Evolutionary conservation across 257 asterid species (phyloP), one percentile per base, ranked within the genome.

Genomic region (Salvia miltiorrhiza): DNA sequence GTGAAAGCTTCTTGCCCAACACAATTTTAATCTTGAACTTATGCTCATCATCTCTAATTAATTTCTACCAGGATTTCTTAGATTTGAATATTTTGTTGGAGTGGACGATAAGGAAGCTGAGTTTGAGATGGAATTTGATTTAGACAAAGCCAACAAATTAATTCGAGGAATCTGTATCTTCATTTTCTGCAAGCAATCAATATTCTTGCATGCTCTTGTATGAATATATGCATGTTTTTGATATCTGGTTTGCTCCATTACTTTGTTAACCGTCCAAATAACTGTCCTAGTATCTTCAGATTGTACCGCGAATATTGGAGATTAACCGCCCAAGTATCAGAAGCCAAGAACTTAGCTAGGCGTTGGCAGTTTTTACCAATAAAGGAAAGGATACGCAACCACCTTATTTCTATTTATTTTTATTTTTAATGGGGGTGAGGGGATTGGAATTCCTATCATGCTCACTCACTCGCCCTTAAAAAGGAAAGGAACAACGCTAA

Each of bases 91-190:
- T 49, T 30, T 30, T 19, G 61, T 69, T 80, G 73, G 59, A 82
- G 87, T 84, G 43, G 24, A 60, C 69, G 71, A 53, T 21, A 80
- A 80, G 95, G 7, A 78, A 88, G 65, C 81, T 75, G n/a, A 53
- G 71, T 48, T 72, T 74, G 61, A 66, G n/a, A n/a, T n/a, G n/a
- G 72, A 70, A 72, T 47, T 49, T 73, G 30, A 54, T 16, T 41
- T 54, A 40, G 23, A 55, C 70, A 75, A 71, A 4, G 2, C 4
- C 1, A 79, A 33, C 85, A 37, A 55, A 63, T 39, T 62, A 48
- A 72, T 61, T 61, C 5, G 9, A 49, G 70, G 57, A 66, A 72
- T 59, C 58, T 76, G 5, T 52, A 10, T 50, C 45, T 64, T 73
- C 23, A 50, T 35, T 35, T 35, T 35, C 47, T 50, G 30, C 10